These are phyloP conservation scores for Stachybotrys chartarum DNA, from an alignment of 2,329 filamentous ascomycete genomes.

Conservation along the genomic window DNA sequence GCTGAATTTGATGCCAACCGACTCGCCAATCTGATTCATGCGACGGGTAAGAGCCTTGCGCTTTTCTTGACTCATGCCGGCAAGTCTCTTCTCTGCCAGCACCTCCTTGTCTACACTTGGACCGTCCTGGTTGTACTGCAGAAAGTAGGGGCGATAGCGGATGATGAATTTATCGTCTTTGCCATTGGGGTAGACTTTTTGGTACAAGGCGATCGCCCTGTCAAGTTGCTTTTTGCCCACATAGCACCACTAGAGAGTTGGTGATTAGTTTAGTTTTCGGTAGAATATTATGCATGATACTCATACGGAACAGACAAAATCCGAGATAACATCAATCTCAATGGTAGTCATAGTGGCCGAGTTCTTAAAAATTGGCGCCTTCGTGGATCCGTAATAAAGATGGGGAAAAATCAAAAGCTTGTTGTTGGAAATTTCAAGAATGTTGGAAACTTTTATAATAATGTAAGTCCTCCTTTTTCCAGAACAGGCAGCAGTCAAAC, in stretches of 20 bases:
- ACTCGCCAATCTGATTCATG: slow-evolving; percentile 18
- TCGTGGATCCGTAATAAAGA: no score
- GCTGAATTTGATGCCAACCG: slow-evolving; percentile 25
- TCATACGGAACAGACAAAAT: slow-evolving; percentile 23
- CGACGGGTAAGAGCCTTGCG: slow-evolving; percentile 17
- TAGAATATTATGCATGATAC: background rate
- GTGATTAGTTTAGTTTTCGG: background rate
- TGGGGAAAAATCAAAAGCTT: no score
- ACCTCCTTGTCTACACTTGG: slow-evolving; percentile 14
- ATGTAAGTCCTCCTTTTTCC: no score
- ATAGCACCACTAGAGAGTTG: slow-evolving; percentile 25
- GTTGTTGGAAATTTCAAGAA: no score
- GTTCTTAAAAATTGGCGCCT: no score
- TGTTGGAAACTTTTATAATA: no score
- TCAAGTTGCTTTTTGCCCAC: slow-evolving; percentile 30
- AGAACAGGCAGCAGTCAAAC: no score
- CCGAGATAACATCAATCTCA: slow-evolving; percentile 17
- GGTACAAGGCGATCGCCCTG: slow-evolving; percentile 27
- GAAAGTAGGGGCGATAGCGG: slow-evolving; percentile 29
- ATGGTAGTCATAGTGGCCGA: slow-evolving; percentile 4
- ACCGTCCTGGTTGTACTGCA: slow-evolving; percentile 17
- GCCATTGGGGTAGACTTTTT: slow-evolving; percentile 30
- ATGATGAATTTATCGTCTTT: slow-evolving; percentile 24
- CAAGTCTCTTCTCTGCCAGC: slow-evolving; percentile 13
- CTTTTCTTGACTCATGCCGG: slow-evolving; percentile 15